Base-by-base conservation (phyloP, 2,329 filamentous ascomycete genomes). In the Paramyrothecium sp. region DNA sequence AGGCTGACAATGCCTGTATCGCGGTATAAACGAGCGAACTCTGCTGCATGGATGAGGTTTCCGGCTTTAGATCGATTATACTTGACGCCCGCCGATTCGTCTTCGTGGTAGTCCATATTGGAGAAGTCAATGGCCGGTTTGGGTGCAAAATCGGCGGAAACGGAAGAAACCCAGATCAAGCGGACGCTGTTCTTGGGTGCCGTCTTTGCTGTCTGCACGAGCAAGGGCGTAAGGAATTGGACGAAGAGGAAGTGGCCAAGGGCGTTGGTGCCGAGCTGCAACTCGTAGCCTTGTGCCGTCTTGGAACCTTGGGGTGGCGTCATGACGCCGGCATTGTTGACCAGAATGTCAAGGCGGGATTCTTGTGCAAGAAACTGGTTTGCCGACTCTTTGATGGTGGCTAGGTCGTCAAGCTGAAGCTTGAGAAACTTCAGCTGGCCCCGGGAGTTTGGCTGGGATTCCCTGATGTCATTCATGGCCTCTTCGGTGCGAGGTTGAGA, bases 321-420 rank as follows among this genome's bases (percentile, higher is more conserved):
- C 61, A 75, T 75, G 46, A 79, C 68, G 10, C 71, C 77, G 2
- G 77, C 77, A 61, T 79, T 79, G 60, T 79, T 75, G 59, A 75
- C 68, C 30, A 78, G 61, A 1, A 75, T 63, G 50, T 78, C 70
- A 2, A 79, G 65, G 16, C 64, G 62, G 7, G 53, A 51, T 41
- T 70, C 65, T 17, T 54, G 58, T 17, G 50, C 30, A 3, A 67
- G 47, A 2, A 73, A 71, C 1, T 59, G 56, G 3, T 63, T 41
- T 0, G 69, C 69, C 0, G 72, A 61, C 2, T 56, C 41, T 26
- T 69, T 66, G 41, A 75, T 62, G 11, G 65, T 70, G 1, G 64
- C 34, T 1, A 75, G 65, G 54, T 76, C 72, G 12, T 65, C 63
- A 8, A 76, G 68, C 47, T 83, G 23, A 11, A 53, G 51, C 30